Percentiles rank a stretch among this genome's conserved stretches.
phyloP scores from a whole-genome alignment of 2,329 filamentous ascomycete genomes.

The Orbilia blumenaviensis region DNA sequence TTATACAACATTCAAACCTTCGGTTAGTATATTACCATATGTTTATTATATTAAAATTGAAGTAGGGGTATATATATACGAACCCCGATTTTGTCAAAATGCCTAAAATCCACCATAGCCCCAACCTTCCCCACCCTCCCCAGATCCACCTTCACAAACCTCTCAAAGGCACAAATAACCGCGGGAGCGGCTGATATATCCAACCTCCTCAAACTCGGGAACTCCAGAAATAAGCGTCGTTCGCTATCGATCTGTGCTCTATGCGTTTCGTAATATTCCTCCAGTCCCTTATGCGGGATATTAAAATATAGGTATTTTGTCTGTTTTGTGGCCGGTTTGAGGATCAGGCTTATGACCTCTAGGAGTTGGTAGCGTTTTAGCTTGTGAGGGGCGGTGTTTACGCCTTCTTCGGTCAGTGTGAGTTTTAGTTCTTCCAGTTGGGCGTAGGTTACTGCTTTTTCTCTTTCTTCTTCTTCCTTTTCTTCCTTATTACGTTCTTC shows the following conservation, averaged over 20 bases:
- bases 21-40: too few species aligned
- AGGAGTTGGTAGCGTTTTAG: background rate
- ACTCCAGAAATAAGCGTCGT: background rate
- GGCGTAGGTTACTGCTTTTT: background rate
- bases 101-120: background rate
- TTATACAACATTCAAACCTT: too few species aligned
- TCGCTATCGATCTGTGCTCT: background rate
- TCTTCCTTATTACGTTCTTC: too few species aligned
- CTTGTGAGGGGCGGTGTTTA: background rate
- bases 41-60: too few species aligned
- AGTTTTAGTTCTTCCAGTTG: background rate
- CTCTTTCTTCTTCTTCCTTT: too few species aligned
- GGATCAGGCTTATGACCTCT: background rate
- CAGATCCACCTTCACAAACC: conserved; percentile 11
- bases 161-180: background rate
- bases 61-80: too few species aligned
- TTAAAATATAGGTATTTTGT: background rate
- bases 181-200: background rate
- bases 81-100: background rate
- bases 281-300: background rate
- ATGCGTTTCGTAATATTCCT: background rate
- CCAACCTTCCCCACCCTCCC: background rate
- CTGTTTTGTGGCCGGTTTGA: background rate
- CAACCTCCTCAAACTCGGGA: background rate
- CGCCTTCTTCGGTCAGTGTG: background rate